Base-by-base conservation (phyloP, 495 filamentous ascomycete genomes). In the Penicillium fimorum region DNA sequence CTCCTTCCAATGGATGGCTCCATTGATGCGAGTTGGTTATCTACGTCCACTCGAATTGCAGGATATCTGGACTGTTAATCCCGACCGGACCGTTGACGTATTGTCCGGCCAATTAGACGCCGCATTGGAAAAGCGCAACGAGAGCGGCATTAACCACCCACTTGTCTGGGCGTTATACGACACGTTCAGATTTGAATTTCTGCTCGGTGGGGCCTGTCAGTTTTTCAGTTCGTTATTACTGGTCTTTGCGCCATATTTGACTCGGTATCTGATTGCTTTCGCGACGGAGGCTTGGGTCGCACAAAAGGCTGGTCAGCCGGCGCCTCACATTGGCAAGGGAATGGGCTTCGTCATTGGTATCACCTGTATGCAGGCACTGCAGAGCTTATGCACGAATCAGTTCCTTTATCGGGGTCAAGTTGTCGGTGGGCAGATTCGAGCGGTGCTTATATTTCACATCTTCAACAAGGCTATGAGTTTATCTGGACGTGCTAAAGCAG, bases 11-110 rank as follows among this genome's bases (percentile, higher is more conserved):
- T 87, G 86, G 73, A 84, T 84, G 66, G 67, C 62, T 17, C 82
- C 86, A 4, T 79, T 90, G 55, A 79, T 82, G 72, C 74, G 76
- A 64, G 65, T 69, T 5, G 93, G 93, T 17, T 97, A 96, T 68
- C 82, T 91, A 64, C 86, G 93, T 10, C 84, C 86, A 12, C 80
- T 97, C 7, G 89, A 96, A 60, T 71, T 85, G 35, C 87, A 87
- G 65, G 93, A 97, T 66, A 84, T 97, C 54, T 96, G 92, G 85
- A 77, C 76, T 1, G 88, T 97, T 46, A 96, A 96, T 59, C 92
- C 92, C 0, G 68, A 87, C 53, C 80, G 93, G 40, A 76, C 82
- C n/a, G 85, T 87, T 38, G 82, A 90, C 22, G 67, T 82, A 5
- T 65, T 96, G 63, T 83, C 87, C 10, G 67, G 69, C 8, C 87